Base-by-base conservation (phyloP, 129 eudicot species). In the Gnaphalium uliginosum region DNA sequence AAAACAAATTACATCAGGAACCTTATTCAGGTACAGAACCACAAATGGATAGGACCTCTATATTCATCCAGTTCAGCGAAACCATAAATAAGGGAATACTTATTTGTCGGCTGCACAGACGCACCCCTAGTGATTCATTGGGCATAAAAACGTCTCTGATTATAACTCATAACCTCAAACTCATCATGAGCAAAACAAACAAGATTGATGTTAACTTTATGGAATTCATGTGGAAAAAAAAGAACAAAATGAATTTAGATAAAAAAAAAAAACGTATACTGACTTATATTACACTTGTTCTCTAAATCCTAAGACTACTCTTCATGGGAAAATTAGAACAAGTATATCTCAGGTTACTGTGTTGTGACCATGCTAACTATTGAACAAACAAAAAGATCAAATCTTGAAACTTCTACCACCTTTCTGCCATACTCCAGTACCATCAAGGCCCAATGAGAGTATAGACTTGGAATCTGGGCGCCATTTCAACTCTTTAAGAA, bases 401-500 rank as follows among this genome's bases (percentile, higher is more conserved):
- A 61, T 76, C 74, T 86, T 83, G 87, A 94, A 89, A 68, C 92
- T 87, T 91, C 92, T 75, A 63, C 96, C 87, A 22, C 97, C 97
- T 75, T 83, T 89, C 77, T 81, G 96, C 82, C 97, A 92, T 13
- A 94, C 80, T 71, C 96, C 97, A n/a, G 96, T 94, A 9, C 92
- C 99, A 14, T 80, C 85, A 65, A 94, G 99, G 83, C 92, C 86
- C 18, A 96, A 81, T 48, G 88, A 76, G 41, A 94, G 82, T 66
- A 94, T 83, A 41, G 99, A 91, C 76, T 79, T 78, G 63, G 97
- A 84, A 89, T 91, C 99, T 4, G 99, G 97, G 10, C 93, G 82
- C 99, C 99, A 94, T 71, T 84, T 91, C 75, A 91, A 66, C 87
- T 91, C 99, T 83, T 91, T 94, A 60, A 94, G 96, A 81, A 63